Evolutionary conservation across 257 asterid genomes (phyloP), one percentile per base, ranked within the genome.

Genomic region (Capsicum baccatum): DNA sequence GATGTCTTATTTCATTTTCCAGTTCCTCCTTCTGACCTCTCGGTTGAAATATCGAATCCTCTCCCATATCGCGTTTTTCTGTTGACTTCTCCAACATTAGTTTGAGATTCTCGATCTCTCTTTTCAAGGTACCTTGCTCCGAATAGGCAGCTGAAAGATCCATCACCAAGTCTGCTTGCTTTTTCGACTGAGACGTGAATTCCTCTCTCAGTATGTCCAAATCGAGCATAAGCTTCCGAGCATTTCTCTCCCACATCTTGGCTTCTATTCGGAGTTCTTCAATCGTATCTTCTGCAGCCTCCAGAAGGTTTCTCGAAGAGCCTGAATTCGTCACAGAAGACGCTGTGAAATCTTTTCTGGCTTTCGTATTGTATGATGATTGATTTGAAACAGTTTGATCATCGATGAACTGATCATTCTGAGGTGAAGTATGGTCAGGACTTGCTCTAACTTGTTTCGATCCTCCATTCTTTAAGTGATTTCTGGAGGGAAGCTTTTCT

Each of bases 181-280:
- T 94, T 83, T 90, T 92, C 5, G 97, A 91, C 88, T 90, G 88
- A 58, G 89, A 91, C 0, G 92, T 67, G 81, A 89, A 85, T 54
- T 94, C 97, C 80, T 91, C 91, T 87, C 88, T 90, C 74, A 93
- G 87, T 79, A 90, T 59, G 57, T 96, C 99, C 85, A 93, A 74
- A 92, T 96, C 99, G 6, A 84, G 71, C 97, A 94, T 91, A 42
- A 93, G 89, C 82, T 92, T 96, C 90, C 98, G 84, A 1, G 99
- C 96, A 80, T 93, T 94, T 88, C 98, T 93, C 91, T 96, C 98
- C 98, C 98, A 96, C 97, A 94, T 94, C 69, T 94, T 93, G 87
- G 99, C 98, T 91, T 93, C 97, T 83, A 91, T 93, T 10, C 94
- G 92, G 59, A 96, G 92, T 83, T 96, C 97, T 69, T 91, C 95